Base-by-base conservation (phyloP, 192 early-diverging fungal genomes). In the Rhizoclosmatium sp. region DNA sequence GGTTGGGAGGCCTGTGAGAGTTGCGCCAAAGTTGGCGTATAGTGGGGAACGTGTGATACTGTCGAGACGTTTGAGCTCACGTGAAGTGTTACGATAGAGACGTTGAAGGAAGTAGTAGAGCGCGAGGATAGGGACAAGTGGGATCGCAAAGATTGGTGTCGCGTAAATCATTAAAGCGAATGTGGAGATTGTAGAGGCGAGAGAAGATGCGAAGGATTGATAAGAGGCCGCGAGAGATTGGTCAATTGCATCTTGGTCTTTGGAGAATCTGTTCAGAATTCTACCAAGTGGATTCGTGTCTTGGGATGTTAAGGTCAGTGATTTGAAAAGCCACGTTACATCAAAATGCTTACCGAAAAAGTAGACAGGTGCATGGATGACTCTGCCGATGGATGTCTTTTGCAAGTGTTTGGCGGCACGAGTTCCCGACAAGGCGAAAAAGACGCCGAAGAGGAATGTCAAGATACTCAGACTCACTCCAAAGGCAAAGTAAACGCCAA, bases 61-160 rank as follows among this genome's bases (percentile, higher is more conserved):
- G 84, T 96, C 94, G 9, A 96, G 81, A 23, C 97, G 91, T 88
- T 99, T 96, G 59, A 98, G 81, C 80, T 98, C 95, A 59, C 97
- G 90, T 4, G 94, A 93, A 9, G 93, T 87, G 2, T 84, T 87
- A 48, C 96, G 84, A 69, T 96, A 98, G 77, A 90, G 91, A 0
- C 82, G 51, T 23, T 91, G 92, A 65, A 97, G 83, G 56, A 83
- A 65, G 16, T 87, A 83, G 78, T 92, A 96, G 23, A 92, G 31
- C 10, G 41, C 77, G 31, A 94, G 88, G 69, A 90, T 75, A 19
- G 84, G 71, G 2, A 91, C 91, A 4, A 93, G 86, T 16, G 91
- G 85, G 83, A 41, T 47, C 47, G 93, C 73, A 78, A 96, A 97
- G 12, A 83, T 54, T 41, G 95, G 94, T n/a, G 91, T 92, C 1